Conservation (phyloP, 805 yeast genomes). For the Kregervanrija delftensis region DNA sequence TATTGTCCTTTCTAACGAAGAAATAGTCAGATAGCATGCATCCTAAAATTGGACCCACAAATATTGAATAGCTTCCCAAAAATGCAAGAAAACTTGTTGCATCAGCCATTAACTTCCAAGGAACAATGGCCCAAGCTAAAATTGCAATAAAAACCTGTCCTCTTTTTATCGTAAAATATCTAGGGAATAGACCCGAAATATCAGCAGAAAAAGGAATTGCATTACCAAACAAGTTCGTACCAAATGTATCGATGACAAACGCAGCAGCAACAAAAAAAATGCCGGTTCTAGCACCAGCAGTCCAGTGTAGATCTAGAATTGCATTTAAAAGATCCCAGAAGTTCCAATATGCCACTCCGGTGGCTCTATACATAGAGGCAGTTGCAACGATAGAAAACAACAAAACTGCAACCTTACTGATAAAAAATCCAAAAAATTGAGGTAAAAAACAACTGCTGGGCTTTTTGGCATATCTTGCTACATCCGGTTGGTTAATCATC, state of each 20-base stretch:
- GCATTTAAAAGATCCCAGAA: slow-evolving; percentile 33
- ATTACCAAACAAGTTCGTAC: slow-evolving; percentile 30
- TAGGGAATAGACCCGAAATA: slow-evolving; percentile 37
- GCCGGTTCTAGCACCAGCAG: slow-evolving; percentile 36
- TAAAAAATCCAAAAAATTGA: slow-evolving; percentile 28
- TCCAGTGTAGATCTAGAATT: slow-evolving; percentile 33
- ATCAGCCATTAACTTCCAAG: slow-evolving; percentile 31
- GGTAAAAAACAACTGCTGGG: slow-evolving; percentile 7
- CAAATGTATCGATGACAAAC: slow-evolving; percentile 29
- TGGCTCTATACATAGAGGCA: slow-evolving; percentile 30
- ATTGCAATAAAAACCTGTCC: slow-evolving; percentile 35
- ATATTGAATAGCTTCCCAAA: slow-evolving; percentile 22
- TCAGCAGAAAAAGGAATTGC: slow-evolving; percentile 44
- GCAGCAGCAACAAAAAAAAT: slow-evolving; percentile 40
- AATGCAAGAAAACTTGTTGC: slow-evolving; percentile 26
- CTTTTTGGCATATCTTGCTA: slow-evolving; percentile 14
- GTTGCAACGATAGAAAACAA: slow-evolving; percentile 38
- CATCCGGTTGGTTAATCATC: slow-evolving; percentile 19
- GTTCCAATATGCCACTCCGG: slow-evolving; percentile 29
- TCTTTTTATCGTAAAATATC: slow-evolving; percentile 33
- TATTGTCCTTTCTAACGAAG: slow-evolving; percentile 30
- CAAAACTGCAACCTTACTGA: slow-evolving; percentile 21
- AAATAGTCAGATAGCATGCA: slow-evolving; percentile 31
- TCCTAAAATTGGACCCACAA: slow-evolving; percentile 31
- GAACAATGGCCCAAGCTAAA: slow-evolving; percentile 28